These are phyloP conservation scores for Carpinus fangiana DNA, from an alignment of 306 rosid species.

Conservation along the genomic window DNA sequence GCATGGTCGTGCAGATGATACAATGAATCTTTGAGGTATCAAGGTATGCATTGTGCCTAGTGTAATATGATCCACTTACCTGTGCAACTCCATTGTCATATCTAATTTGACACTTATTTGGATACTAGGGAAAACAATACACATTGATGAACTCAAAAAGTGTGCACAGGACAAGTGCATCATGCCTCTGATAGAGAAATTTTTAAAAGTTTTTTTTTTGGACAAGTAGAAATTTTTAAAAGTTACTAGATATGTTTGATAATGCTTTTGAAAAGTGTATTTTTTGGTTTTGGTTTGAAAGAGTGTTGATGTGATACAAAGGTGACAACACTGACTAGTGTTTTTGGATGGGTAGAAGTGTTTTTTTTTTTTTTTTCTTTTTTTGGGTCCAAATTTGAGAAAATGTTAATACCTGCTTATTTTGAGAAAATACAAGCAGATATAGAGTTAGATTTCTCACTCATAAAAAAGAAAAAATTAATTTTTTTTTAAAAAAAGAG, in stretches of 20 bases:
- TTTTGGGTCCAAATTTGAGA: too few species aligned
- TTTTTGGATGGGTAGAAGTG: too few species aligned
- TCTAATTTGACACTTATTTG: background rate
- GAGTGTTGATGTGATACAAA: too few species aligned
- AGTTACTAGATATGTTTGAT: background rate
- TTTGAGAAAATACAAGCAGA: too few species aligned
- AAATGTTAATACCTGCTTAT: too few species aligned
- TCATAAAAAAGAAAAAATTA: too few species aligned
- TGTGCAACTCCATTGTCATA: background rate
- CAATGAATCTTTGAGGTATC: slow-evolving; percentile 98
- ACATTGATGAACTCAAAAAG: background rate
- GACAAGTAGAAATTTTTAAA: background rate
- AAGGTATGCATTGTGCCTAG: slow-evolving; percentile 53
- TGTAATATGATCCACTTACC: background rate
- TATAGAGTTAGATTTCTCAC: too few species aligned
- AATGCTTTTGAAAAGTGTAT: too few species aligned
- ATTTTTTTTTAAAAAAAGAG: too few species aligned
- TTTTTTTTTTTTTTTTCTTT: too few species aligned
- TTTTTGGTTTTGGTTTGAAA: too few species aligned
- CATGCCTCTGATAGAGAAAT: background rate
- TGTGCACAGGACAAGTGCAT: background rate
- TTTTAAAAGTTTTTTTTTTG: background rate
- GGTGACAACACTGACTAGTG: too few species aligned
- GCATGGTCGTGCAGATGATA: slow-evolving; percentile 96
- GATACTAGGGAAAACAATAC: background rate